Evolutionary conservation across 2,329 filamentous ascomycete genomes (phyloP).

Genomic region (Talaromyces albobiverticillius): DNA sequence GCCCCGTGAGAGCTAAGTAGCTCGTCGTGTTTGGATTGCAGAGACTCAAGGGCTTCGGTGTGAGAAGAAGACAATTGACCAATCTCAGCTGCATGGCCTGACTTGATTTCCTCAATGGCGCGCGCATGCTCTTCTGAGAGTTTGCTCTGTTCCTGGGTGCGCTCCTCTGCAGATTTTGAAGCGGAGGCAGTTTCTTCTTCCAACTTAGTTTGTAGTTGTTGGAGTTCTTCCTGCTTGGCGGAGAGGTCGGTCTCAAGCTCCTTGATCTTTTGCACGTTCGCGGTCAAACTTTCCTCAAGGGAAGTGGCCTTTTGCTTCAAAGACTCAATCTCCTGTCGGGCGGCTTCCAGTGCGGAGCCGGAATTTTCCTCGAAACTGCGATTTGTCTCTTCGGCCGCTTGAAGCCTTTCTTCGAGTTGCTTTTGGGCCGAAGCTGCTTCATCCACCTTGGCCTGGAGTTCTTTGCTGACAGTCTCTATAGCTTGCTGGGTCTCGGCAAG

Average conservation of each 20-base stretch:
- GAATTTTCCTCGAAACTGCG: constrained; percentile 33
- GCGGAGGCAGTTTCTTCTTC: constrained; percentile 33
- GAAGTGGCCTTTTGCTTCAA: constrained; percentile 33
- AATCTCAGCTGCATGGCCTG: constrained; percentile 33
- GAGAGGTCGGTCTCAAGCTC: constrained; percentile 33
- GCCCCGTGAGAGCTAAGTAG: constrained; percentile 26
- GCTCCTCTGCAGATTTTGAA: constrained; percentile 33
- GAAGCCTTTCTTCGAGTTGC: constrained; percentile 31
- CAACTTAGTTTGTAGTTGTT: constrained; percentile 36
- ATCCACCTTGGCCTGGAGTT: constrained; percentile 34
- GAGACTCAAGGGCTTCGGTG: constrained; percentile 26
- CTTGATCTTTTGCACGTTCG: constrained; percentile 31
- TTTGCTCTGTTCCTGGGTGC: constrained; percentile 26
- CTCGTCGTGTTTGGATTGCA: constrained; percentile 35
- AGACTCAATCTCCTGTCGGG: constrained; percentile 34
- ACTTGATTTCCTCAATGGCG: constrained; percentile 32
- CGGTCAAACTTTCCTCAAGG: constrained; percentile 31
- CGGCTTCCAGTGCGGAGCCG: constrained; percentile 31
- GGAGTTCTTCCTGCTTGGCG: constrained; percentile 34
- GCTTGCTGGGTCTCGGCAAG: constrained; percentile 31
- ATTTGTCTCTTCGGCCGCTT: constrained; percentile 31
- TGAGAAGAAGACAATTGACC: constrained; percentile 30
- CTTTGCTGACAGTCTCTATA: constrained; percentile 28
- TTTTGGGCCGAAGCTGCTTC: constrained; percentile 31
- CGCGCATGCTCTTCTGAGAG: constrained; percentile 33